These are phyloP conservation scores for Trametes punicea DNA, from an alignment of 768 basidiomycete genomes.

Conservation along the genomic window DNA sequence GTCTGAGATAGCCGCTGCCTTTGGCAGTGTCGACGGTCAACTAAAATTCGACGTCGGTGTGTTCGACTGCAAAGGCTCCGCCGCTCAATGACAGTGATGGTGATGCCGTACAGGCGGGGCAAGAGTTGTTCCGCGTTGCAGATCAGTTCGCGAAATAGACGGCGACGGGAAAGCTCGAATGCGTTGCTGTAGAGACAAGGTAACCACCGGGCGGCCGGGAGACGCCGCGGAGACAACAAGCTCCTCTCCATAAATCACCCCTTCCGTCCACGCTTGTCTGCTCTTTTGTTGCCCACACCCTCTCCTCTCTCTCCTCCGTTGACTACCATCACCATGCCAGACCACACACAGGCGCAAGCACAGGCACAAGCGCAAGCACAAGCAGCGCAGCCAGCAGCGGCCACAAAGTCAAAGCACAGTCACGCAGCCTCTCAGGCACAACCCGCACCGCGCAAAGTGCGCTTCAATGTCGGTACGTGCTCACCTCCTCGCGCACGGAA, in stretches of 20 bases:
- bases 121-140: slow-evolving; percentile 13
- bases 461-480: slow-evolving; percentile 76
- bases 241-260: slow-evolving; percentile 16
- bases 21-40: too few species aligned
- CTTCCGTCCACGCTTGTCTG: slow-evolving; percentile 8
- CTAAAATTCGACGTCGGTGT: too few species aligned
- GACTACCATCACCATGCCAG: slow-evolving; percentile 21
- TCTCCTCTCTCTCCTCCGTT: slow-evolving; percentile 5
- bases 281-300: slow-evolving; percentile 7
- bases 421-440: slow-evolving; percentile 44
- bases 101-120: background rate
- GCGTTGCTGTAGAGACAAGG: slow-evolving; percentile 14
- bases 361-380: slow-evolving; percentile 22
- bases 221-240: slow-evolving; percentile 17
- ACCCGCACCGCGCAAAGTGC: slow-evolving; percentile 74
- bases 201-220: slow-evolving; percentile 4
- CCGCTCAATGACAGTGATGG: background rate
- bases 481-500: background rate
- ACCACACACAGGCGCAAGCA: slow-evolving; percentile 20
- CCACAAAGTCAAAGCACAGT: slow-evolving; percentile 41
- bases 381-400: slow-evolving; percentile 20
- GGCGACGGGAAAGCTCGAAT: slow-evolving; percentile 6
- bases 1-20: too few species aligned
- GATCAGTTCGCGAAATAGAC: slow-evolving; percentile 18
- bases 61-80: background rate